Evolutionary conservation across 352 stramenopile species (phyloP).

Genomic region (Globisporangium spinosum): DNA sequence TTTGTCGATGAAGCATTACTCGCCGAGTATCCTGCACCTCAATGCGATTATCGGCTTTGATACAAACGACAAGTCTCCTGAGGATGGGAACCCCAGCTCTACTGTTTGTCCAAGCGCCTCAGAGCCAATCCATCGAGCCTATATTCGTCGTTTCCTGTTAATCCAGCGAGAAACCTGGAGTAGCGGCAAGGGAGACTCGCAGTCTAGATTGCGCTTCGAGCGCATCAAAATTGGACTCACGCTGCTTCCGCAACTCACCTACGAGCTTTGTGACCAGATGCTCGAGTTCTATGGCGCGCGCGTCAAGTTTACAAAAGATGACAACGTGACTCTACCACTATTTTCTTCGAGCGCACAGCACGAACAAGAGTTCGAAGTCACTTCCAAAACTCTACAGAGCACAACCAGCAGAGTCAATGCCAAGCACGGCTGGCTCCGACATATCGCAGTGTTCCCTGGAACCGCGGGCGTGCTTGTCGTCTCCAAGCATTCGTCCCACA

Average conservation of each 20-base stretch:
- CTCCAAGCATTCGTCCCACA: slow-evolving; percentile 23
- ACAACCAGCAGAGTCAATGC: neutral
- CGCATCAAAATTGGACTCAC: slow-evolving; percentile 23
- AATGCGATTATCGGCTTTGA: slow-evolving; percentile 29
- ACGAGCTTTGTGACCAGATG: slow-evolving; percentile 28
- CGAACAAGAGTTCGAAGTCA: neutral
- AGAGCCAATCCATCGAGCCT: slow-evolving; percentile 25
- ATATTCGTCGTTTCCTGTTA: slow-evolving; percentile 27
- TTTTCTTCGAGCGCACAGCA: neutral
- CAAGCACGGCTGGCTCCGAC: slow-evolving; percentile 25
- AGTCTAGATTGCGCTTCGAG: slow-evolving; percentile 11
- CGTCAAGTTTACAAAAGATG: slow-evolving; percentile 14
- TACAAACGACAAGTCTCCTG: neutral
- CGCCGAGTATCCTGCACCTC: slow-evolving; percentile 28
- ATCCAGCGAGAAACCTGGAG: slow-evolving; percentile 16
- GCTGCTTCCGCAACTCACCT: slow-evolving; percentile 26
- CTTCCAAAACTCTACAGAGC: neutral
- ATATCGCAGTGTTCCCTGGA: slow-evolving; percentile 21
- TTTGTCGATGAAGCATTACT: slow-evolving; percentile 30
- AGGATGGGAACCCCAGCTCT: neutral
- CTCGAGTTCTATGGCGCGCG: slow-evolving; percentile 25
- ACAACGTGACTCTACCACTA: neutral
- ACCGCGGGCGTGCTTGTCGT: slow-evolving; percentile 22
- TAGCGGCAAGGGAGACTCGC: neutral
- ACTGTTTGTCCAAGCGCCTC: neutral